Base-by-base conservation (phyloP, 441 rosid genomes). In the Geranium incanum region DNA sequence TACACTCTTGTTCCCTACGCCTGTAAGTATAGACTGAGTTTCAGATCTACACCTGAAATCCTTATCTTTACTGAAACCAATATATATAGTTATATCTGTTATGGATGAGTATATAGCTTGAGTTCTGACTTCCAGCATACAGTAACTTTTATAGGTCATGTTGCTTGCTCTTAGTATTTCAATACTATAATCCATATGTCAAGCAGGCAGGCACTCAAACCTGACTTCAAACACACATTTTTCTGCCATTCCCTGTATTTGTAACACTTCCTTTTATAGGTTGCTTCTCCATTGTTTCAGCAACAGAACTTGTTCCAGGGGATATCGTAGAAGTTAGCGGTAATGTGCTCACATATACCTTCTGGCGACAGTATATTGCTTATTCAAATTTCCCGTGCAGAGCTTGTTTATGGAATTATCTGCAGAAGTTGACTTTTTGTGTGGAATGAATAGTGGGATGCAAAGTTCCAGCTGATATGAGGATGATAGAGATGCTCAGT, bases 391-490 rank as follows among this genome's bases (percentile, higher is more conserved):
- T 23, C 66, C 66, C 3, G 37, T n/a, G 3, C 12, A 23, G 37
- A 62, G 15, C 66, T 62, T 62, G 37, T 62, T 62, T 2, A 23
- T 18, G 67, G 16, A 16, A 33, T 64, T 28, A 28, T 33, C 16
- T 28, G 67, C 37, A 13, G 39, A 68, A 63, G 66, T 70, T 83
- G 43, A 62, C 45, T 63, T 73, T 80, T 28, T 28, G 21, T 62
- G 13, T 63, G 38, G 72, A 70, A 64, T 77, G 69, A 79, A 78
- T 71, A 95, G 97, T 92, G 84, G 97, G 99, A 74, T 87, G 97
- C 87, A 95, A 95, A 87, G 84, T 92, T 83, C 99, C 99, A 71
- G 97, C 99, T 83, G 99, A 95, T 81, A 79, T 95, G 86, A 90
- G 99, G 81, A 86, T 90, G 90, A 84, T 95, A 76, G 99, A 95